These are phyloP conservation scores for Pestalotiopsis sp. DNA, from an alignment of 2,329 filamentous ascomycete genomes.

Conservation along the genomic window DNA sequence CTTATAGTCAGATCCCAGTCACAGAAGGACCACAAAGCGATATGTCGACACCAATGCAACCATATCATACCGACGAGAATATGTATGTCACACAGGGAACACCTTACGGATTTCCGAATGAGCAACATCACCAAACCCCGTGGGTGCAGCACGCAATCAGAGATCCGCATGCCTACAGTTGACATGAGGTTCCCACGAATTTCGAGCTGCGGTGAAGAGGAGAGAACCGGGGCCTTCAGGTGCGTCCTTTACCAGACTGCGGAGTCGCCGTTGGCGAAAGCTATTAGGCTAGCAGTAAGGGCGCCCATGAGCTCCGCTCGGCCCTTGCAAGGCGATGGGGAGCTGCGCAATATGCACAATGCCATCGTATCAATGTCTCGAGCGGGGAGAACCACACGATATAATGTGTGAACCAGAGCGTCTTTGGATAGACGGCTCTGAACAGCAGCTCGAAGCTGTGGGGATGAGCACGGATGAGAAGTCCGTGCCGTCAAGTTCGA, in stretches of 20 bases:
- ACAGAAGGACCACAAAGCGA: background rate
- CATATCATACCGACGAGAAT: background rate
- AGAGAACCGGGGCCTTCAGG: background rate
- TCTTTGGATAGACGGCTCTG: background rate
- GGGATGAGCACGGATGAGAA: background rate
- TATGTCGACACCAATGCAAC: background rate
- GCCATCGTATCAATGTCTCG: background rate
- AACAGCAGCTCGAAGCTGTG: background rate
- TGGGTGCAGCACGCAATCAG: constrained; percentile 4
- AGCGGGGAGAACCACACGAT: background rate
- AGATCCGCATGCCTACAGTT: background rate
- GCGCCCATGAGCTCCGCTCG: background rate
- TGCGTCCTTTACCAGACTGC: background rate
- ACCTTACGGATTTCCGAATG: background rate
- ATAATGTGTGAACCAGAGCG: background rate
- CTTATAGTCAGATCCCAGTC: background rate
- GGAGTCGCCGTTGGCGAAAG: background rate
- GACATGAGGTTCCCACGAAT: background rate
- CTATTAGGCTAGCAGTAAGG: background rate
- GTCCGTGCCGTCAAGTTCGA: too few species aligned
- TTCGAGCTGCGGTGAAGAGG: background rate
- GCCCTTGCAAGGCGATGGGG: background rate
- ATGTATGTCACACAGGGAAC: background rate
- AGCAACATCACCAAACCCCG: background rate
- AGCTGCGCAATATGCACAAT: background rate